phyloP scores from a whole-genome alignment of 805 yeast genomes.

The Starmerella vitae region DNA sequence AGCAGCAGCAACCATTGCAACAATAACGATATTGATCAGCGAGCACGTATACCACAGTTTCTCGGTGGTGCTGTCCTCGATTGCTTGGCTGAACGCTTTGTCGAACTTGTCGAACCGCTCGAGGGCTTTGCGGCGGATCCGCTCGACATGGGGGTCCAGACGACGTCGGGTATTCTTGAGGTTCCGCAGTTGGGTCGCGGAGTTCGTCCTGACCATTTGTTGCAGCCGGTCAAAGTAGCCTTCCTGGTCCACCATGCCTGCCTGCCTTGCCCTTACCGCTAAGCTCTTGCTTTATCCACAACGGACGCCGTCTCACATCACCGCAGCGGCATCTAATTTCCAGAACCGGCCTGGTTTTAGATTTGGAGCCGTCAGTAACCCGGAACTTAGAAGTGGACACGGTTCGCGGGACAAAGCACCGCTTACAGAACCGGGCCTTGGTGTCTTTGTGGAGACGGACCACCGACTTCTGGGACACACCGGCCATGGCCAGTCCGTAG shows the following conservation, averaged over 20 bases:
- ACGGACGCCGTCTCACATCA: constrained; percentile 10
- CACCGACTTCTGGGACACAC: constrained; percentile 56
- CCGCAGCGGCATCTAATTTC: constrained; percentile 17
- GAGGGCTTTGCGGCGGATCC: constrained; percentile 20
- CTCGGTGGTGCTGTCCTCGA: constrained; percentile 38
- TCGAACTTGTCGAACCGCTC: constrained; percentile 26
- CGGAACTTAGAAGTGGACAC: constrained; percentile 37
- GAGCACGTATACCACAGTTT: constrained; percentile 70
- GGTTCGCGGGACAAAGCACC: constrained; percentile 40
- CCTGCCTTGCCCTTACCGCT: too few species aligned
- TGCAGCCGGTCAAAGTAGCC: constrained; percentile 28
- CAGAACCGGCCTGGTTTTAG: constrained; percentile 14
- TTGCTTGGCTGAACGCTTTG: constrained; percentile 14
- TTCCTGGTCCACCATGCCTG: too few species aligned
- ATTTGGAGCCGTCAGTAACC: constrained; percentile 34
- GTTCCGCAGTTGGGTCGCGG: constrained; percentile 9
- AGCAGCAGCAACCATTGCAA: constrained; percentile 67
- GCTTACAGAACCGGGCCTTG: constrained; percentile 58
- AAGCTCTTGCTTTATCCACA: constrained; percentile 3
- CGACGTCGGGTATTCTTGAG: constrained; percentile 9
- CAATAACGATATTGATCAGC: constrained; percentile 48
- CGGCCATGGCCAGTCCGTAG: constrained; percentile 41
- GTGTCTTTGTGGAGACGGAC: constrained; percentile 39
- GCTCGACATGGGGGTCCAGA: constrained; percentile 22
- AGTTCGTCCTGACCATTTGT: constrained; percentile 23